Conservation (phyloP, 106 monocot species). For the Platanthera guangdongensis region DNA sequence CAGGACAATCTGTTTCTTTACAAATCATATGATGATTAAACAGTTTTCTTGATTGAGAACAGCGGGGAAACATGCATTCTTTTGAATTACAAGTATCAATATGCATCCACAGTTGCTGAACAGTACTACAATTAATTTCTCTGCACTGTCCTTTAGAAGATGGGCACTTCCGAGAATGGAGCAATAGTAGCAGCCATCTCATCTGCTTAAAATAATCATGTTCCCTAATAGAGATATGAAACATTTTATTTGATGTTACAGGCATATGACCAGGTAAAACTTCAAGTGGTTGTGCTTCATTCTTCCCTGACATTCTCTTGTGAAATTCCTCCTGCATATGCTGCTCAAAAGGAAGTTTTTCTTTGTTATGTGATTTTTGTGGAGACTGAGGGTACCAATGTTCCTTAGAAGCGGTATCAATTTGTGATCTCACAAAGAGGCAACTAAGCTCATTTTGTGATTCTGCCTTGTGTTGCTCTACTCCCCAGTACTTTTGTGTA, state of each 20-base stretch:
- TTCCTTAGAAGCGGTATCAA: conserved; percentile 30
- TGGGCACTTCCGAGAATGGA: conserved; percentile 64
- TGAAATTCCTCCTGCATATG: conserved; percentile 54
- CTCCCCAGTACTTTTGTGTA: conserved; percentile 24
- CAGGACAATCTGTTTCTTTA: conserved; percentile 47
- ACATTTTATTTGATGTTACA: conserved; percentile 12
- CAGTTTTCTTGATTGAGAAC: conserved; percentile 39
- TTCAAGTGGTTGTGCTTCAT: conserved; percentile 41
- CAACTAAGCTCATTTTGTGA: conserved; percentile 36
- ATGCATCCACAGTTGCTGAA: conserved; percentile 57
- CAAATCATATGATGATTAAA: conserved; percentile 51
- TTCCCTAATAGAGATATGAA: conserved; percentile 18
- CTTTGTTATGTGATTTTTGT: conserved; percentile 28
- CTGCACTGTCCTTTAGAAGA: conserved; percentile 49
- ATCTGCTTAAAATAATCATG: conserved; percentile 43
- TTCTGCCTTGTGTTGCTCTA: conserved; percentile 30
- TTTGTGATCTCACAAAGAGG: conserved; percentile 39
- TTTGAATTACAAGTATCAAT: conserved; percentile 43
- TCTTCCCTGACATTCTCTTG: conserved; percentile 26
- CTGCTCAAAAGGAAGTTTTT: conserved; percentile 31
- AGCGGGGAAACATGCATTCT: conserved; percentile 48
- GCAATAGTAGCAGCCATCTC: conserved; percentile 66
- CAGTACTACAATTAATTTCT: conserved; percentile 48
- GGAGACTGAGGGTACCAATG: conserved; percentile 38
- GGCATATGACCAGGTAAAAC: conserved; percentile 6